Evolutionary conservation across 1,139 yeast genomes (phyloP).

Genomic region (Scheffersomyces titani): DNA sequence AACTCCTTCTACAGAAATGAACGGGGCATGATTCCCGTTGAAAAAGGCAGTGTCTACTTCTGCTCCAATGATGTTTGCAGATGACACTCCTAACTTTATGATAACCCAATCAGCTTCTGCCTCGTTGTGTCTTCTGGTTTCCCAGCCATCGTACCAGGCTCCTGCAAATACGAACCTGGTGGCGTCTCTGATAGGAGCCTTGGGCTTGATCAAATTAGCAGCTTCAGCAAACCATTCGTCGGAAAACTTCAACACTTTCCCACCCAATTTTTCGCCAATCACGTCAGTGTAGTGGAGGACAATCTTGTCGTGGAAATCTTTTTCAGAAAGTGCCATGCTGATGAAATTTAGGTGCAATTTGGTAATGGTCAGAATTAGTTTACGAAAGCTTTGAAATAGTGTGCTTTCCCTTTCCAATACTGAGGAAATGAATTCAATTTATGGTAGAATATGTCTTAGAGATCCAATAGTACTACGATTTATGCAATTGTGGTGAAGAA

Average conservation of each 20-base stretch:
- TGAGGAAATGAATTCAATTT: not conserved
- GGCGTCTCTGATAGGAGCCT: constrained; percentile 76
- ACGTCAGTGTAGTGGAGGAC: constrained; percentile 64
- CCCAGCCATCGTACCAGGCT: constrained; percentile 99
- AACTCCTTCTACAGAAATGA: constrained; percentile 77
- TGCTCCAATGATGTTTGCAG: constrained; percentile 76
- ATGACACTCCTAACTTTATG: constrained; percentile 77
- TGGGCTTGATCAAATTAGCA: constrained; percentile 79
- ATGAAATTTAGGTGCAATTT: not conserved
- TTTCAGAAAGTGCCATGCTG: constrained; percentile 35
- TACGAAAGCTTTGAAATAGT: too few relatives aligned
- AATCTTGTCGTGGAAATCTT: constrained; percentile 45
- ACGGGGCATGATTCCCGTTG: constrained; percentile 94
- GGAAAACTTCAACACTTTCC: constrained; percentile 63
- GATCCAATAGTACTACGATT: not conserved
- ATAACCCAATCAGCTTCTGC: constrained; percentile 86
- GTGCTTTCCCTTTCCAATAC: not conserved
- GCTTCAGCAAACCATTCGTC: constrained; percentile 98
- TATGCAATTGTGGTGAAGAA: constrained; percentile 1
- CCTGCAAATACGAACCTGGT: constrained; percentile 81
- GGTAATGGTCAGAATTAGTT: not conserved
- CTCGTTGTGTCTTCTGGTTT: constrained; percentile 87
- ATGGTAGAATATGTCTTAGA: not conserved
- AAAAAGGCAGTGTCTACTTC: constrained; percentile 93
- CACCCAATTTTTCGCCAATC: constrained; percentile 84